phyloP scores from a whole-genome alignment of 805 yeast genomes.

The Blastobotrys attinorum region DNA sequence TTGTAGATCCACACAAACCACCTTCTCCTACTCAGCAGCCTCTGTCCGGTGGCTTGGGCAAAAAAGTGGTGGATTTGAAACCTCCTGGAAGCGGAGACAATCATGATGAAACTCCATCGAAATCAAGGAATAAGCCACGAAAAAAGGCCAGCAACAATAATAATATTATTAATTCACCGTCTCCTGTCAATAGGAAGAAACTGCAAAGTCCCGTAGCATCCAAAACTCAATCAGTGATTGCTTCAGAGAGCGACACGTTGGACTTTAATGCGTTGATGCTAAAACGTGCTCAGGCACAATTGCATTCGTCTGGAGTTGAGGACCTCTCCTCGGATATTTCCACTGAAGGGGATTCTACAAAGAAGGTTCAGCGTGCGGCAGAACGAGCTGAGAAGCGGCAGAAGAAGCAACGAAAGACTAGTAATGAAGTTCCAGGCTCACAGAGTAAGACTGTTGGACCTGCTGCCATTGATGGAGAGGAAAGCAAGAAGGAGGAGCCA shows the following conservation, averaged over 20 bases:
- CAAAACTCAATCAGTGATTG: not conserved
- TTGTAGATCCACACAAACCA: constrained; percentile 5
- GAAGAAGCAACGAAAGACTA: not conserved
- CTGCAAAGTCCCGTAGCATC: not conserved
- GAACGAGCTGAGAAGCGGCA: not conserved
- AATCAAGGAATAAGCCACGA: not conserved
- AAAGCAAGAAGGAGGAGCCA: not conserved
- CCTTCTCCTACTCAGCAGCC: constrained; percentile 4
- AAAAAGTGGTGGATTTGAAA: not conserved
- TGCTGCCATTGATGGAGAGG: not conserved
- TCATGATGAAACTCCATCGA: not conserved
- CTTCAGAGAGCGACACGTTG: not conserved
- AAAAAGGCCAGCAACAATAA: not conserved
- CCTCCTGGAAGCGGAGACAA: not conserved
- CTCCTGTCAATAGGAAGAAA: too few relatives aligned
- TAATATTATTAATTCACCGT: not conserved
- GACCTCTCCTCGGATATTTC: not conserved
- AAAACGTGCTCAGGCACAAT: not conserved
- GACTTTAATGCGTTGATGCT: not conserved
- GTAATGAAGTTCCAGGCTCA: not conserved
- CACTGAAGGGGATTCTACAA: not conserved
- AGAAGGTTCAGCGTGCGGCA: not conserved
- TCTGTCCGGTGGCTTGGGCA: not conserved
- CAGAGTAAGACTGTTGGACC: not conserved
- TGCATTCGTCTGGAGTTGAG: not conserved